Evolutionary conservation across 257 asterid species (phyloP), one percentile per base, ranked within the genome.

Genomic region (Fraxinus americana): DNA sequence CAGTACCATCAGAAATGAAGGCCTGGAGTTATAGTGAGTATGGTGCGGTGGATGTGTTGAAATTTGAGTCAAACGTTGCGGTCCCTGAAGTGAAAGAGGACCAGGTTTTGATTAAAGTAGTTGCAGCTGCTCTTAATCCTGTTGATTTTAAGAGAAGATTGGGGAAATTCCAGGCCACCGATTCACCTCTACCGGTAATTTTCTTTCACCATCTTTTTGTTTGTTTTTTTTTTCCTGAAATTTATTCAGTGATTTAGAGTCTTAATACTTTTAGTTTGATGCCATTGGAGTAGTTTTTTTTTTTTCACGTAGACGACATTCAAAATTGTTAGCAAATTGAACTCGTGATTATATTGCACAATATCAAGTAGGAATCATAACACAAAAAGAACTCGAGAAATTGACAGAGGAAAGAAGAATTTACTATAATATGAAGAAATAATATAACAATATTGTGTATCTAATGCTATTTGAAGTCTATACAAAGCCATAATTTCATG

Each of bases 181-280:
- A 94, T 89, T 91, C 98, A 0, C 96, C 93, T 78, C 98, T 94
- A 75, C 98, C 98, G 6, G 97, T 94, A 91, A 85, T 34, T 45
- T 66, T 63, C 73, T 66, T 73, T 38, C 12, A 19, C 13, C 12
- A n/a, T 2, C n/a, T 48, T 57, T 73, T 29, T 32, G 5, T 3
- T 10, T 19, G 5, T 6, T 35, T 35, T 35, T 35, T 5, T 25
- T 29, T 14, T 34, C 7, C 25, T 35, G 57, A 27, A 30, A n/a
- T 59, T 34, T 19, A 21, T 13, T 30, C 4, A 4, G 70, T 27
- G 0, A 14, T 50, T 36, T 32, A 2, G 48, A 41, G 48, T 36
- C 10, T 36, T 36, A 8, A 36, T 7, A 36, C 41, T 36, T 36
- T 7, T 36, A 36, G 10, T 36, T 36, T 36, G 41, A 36, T 36